These are phyloP conservation scores for Corchorus capsularis DNA, from an alignment of 345 rosid species.

Conservation along the genomic window DNA sequence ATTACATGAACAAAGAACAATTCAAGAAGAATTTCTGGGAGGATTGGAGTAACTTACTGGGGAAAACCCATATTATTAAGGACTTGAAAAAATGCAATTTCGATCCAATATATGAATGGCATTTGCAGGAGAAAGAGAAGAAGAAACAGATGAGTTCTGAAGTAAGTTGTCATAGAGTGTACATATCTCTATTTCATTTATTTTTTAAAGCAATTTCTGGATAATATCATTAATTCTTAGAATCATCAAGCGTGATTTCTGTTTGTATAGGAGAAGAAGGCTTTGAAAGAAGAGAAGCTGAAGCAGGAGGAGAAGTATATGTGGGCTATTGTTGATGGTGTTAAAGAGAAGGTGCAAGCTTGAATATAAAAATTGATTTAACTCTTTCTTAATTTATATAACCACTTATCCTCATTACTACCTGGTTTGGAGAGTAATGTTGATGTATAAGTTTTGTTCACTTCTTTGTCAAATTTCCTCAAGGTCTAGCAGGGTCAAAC, in stretches of 20 bases:
- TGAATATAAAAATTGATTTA: conserved; percentile 14
- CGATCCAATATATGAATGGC: conserved; percentile 90
- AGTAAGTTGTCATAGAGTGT: conserved; percentile 45
- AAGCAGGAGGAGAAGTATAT: conserved; percentile 93
- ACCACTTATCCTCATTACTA: no score
- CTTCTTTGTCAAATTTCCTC: not conserved
- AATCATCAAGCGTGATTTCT: not conserved
- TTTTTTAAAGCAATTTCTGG: conserved; percentile 6
- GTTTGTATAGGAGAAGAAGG: conserved; percentile 87
- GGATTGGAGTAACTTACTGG: conserved; percentile 84
- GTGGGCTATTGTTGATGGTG: conserved; percentile 98
- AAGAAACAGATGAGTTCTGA: conserved; percentile 93
- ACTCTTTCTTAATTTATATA: no score
- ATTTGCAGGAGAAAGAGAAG: conserved; percentile 87
- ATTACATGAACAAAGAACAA: conserved; percentile 75
- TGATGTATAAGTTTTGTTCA: not conserved
- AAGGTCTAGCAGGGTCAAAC: not conserved
- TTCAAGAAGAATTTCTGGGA: conserved; percentile 93
- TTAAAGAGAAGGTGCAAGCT: conserved; percentile 78
- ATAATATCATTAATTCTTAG: conserved; percentile 13
- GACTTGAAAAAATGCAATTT: conserved; percentile 81
- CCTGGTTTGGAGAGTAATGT: no score
- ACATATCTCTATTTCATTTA: not conserved
- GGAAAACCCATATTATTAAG: conserved; percentile 85
- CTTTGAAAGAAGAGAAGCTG: conserved; percentile 81